A percentile compares a stretch with the other conserved stretches of the same genome.
phyloP scores from a whole-genome alignment of 1,284 basidiomycete genomes.

The Ganoderma lingzhi region DNA sequence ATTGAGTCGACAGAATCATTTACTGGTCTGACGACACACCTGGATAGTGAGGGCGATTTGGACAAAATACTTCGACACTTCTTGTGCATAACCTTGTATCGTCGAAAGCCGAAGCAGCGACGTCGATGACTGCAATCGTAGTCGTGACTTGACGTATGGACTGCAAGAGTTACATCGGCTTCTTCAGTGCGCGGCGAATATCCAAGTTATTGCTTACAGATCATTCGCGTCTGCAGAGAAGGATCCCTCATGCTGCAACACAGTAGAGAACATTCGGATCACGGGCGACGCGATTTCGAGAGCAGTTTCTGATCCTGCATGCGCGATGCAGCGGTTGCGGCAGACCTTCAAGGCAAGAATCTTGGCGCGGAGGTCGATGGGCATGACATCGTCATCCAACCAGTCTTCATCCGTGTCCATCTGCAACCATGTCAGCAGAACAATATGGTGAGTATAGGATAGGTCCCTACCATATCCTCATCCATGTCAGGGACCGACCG shows the following conservation, averaged over 20 bases:
- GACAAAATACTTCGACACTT: slow-evolving; percentile 71
- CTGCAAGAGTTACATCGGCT: slow-evolving; percentile 43
- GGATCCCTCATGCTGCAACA: slow-evolving; percentile 74
- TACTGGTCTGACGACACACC: slow-evolving; percentile 48
- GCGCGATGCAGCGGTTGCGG: slow-evolving; percentile 79
- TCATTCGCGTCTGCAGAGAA: slow-evolving; percentile 67
- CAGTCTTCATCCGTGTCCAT: slow-evolving; percentile 79
- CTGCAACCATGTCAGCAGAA: slow-evolving; percentile 20
- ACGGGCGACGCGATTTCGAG: slow-evolving; percentile 76
- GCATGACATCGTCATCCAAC: slow-evolving; percentile 72
- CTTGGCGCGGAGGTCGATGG: slow-evolving; percentile 69
- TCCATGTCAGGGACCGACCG: slow-evolving; percentile 57
- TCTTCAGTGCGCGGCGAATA: slow-evolving; percentile 5
- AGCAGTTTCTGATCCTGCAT: slow-evolving; percentile 66
- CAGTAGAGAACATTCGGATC: slow-evolving; percentile 74
- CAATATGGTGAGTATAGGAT: neutral
- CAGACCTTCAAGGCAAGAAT: slow-evolving; percentile 81
- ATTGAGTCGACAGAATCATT: neutral
- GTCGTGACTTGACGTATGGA: slow-evolving; percentile 65
- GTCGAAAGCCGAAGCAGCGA: slow-evolving; percentile 86
- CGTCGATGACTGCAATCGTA: slow-evolving; percentile 85
- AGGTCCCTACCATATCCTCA: slow-evolving; percentile 16
- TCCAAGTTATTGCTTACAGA: slow-evolving; percentile 58
- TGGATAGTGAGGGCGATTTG: slow-evolving; percentile 81
- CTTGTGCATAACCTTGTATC: slow-evolving; percentile 65